phyloP scores from a whole-genome alignment of 352 stramenopile genomes.

The Globisporangium recalcitrans region DNA sequence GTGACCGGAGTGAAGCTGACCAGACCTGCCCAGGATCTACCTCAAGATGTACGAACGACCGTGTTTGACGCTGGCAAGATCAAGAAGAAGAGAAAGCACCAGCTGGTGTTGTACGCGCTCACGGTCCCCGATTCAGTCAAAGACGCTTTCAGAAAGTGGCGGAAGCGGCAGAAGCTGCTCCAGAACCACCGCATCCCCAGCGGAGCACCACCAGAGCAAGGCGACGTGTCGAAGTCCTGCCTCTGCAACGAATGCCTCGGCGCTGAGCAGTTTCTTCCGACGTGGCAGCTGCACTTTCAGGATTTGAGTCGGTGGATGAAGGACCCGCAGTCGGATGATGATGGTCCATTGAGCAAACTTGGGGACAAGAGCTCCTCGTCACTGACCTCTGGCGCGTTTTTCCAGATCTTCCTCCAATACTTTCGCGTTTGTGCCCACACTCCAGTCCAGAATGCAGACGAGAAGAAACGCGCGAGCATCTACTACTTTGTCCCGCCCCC shows the following conservation, averaged over 20 bases:
- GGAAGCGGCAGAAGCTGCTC: conserved; percentile 31
- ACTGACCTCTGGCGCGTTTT: conserved; percentile 25
- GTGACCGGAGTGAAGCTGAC: conserved; percentile 26
- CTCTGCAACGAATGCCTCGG: conserved; percentile 54
- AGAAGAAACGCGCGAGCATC: conserved; percentile 9
- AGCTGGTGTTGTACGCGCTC: conserved; percentile 24
- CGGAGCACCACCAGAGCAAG: conserved; percentile 26
- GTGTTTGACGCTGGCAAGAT: conserved; percentile 17
- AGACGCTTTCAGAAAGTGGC: conserved; percentile 35
- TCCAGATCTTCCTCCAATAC: conserved; percentile 27
- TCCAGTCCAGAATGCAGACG: conserved; percentile 8
- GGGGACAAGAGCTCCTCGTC: neutral
- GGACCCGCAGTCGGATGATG: neutral
- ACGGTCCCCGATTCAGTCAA: conserved; percentile 30
- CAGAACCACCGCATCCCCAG: conserved; percentile 29
- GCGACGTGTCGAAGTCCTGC: conserved; percentile 40
- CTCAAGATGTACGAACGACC: neutral
- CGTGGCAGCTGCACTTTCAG: conserved; percentile 50
- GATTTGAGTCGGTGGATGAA: conserved; percentile 41
- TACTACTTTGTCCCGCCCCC: conserved; percentile 34
- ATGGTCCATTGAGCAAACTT: neutral
- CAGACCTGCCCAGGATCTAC: neutral
- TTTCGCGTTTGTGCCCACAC: conserved; percentile 19
- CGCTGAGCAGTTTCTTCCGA: conserved; percentile 35
- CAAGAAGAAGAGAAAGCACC: conserved; percentile 11